These are phyloP conservation scores for Knufia fluminis DNA, from an alignment of 2,329 filamentous ascomycete species.

Conservation along the genomic window DNA sequence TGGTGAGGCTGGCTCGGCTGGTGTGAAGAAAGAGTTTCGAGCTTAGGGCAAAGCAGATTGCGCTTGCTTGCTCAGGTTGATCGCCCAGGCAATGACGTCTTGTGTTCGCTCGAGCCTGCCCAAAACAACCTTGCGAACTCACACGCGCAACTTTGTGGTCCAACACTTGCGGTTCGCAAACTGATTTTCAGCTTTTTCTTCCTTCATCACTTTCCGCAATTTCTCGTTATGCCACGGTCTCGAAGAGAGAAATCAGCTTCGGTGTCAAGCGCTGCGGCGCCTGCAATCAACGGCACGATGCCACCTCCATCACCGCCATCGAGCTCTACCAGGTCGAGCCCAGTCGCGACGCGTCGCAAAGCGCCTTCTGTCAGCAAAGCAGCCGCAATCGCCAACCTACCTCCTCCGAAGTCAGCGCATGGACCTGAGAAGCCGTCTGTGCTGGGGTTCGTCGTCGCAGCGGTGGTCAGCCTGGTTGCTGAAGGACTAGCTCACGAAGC, in stretches of 20 bases:
- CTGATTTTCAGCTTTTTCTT: not conserved
- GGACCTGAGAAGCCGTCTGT: constrained; percentile 23
- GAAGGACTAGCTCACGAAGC: constrained; percentile 57
- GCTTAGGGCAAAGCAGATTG: not conserved
- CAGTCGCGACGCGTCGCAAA: constrained; percentile 13
- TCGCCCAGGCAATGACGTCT: not conserved
- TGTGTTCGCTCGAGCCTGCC: not conserved
- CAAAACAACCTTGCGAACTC: constrained; percentile 3
- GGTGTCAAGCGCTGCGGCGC: constrained; percentile 5
- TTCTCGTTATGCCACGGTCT: constrained; percentile 5
- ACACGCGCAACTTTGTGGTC: not conserved
- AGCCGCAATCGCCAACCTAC: constrained; percentile 11
- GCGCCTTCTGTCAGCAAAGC: constrained; percentile 13
- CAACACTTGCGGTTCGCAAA: not conserved
- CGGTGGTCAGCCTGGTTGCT: constrained; percentile 50
- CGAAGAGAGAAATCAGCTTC: constrained; percentile 10
- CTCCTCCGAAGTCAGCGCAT: constrained; percentile 20
- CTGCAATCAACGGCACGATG: constrained; percentile 10
- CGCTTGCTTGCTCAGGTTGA: not conserved
- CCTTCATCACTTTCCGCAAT: not conserved
- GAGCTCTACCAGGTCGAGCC: constrained; percentile 22
- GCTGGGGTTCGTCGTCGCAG: constrained; percentile 37
- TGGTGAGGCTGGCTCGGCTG: not conserved
- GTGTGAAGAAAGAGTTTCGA: not conserved
- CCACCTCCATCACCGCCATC: constrained; percentile 5